phyloP scores from a whole-genome alignment of 306 rosid species.

The Vigna mungo region DNA sequence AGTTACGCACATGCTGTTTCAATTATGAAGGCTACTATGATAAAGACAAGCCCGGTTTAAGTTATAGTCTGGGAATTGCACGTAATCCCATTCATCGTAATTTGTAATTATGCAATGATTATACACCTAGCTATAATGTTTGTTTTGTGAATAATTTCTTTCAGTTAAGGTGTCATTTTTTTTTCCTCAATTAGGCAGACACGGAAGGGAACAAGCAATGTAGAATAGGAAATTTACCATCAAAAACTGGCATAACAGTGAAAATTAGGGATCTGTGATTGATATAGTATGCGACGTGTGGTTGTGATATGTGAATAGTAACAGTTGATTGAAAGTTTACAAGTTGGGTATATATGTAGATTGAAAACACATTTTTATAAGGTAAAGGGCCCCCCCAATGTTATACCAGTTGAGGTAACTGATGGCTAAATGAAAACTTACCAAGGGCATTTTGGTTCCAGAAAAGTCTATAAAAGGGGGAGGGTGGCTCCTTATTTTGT shows the following conservation, averaged over 20 bases:
- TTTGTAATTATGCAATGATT: conserved; percentile 8
- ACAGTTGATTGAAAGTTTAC: conserved; percentile 27
- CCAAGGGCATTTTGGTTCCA: conserved; percentile 40
- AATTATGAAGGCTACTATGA: conserved; percentile 16
- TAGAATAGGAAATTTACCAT: conserved; percentile 30
- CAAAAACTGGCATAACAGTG: conserved; percentile 15
- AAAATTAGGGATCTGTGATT: background rate
- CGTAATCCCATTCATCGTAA: background rate
- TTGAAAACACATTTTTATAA: background rate
- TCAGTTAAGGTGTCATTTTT: background rate
- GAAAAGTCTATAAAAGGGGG: conserved; percentile 61
- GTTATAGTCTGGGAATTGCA: conserved; percentile 36
- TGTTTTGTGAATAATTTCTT: background rate
- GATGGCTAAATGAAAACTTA: conserved; percentile 11
- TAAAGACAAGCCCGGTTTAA: conserved; percentile 5
- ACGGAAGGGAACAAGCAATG: background rate
- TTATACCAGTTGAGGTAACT: conserved; percentile 17
- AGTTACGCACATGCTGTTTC: conserved; percentile 14
- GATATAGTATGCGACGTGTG: background rate
- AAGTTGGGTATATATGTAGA: conserved; percentile 18
- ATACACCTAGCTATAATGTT: background rate
- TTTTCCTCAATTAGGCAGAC: background rate
- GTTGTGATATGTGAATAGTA: too few species aligned
- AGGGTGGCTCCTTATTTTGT: background rate
- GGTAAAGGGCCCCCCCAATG: conserved; percentile 19